These are phyloP conservation scores for Trichophyton mentagrophytes DNA, from an alignment of 2,329 filamentous ascomycete genomes.

Conservation along the genomic window DNA sequence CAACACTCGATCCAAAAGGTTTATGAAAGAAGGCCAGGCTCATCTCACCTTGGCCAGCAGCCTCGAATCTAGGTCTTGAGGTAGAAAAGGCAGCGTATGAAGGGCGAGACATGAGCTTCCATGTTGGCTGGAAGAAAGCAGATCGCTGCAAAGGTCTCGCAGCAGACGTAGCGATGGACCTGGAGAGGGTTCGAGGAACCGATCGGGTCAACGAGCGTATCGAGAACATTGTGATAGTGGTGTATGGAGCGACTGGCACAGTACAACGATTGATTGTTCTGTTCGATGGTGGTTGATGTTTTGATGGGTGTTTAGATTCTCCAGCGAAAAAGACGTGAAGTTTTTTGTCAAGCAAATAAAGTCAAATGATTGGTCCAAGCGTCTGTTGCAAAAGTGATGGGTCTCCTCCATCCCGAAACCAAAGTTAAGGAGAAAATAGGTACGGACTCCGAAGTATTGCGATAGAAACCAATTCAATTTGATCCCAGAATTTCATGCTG, in stretches of 20 bases:
- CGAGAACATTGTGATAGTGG: constrained; percentile 50
- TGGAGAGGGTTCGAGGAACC: constrained; percentile 51
- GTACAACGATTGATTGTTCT: background rate
- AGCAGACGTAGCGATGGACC: constrained; percentile 41
- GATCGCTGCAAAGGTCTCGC: constrained; percentile 37
- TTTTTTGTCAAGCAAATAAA: background rate
- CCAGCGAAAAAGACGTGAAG: background rate
- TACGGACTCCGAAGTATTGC: too few species aligned
- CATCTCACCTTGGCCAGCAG: constrained; percentile 35
- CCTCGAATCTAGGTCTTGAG: constrained; percentile 29
- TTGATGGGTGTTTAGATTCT: background rate
- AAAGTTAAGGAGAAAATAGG: too few species aligned
- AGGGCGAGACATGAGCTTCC: constrained; percentile 32
- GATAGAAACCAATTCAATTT: too few species aligned
- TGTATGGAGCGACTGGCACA: background rate
- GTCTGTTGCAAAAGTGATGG: too few species aligned
- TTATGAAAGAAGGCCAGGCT: background rate
- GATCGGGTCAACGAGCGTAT: constrained; percentile 53
- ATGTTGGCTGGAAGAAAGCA: constrained; percentile 38
- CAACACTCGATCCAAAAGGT: background rate
- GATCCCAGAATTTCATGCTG: too few species aligned
- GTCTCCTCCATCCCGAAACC: too few species aligned
- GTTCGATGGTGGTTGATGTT: background rate
- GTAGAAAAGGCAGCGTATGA: constrained; percentile 38
- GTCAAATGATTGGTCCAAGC: too few species aligned